Conservation (phyloP, 768 basidiomycete species). For the Termitomyces sp. region DNA sequence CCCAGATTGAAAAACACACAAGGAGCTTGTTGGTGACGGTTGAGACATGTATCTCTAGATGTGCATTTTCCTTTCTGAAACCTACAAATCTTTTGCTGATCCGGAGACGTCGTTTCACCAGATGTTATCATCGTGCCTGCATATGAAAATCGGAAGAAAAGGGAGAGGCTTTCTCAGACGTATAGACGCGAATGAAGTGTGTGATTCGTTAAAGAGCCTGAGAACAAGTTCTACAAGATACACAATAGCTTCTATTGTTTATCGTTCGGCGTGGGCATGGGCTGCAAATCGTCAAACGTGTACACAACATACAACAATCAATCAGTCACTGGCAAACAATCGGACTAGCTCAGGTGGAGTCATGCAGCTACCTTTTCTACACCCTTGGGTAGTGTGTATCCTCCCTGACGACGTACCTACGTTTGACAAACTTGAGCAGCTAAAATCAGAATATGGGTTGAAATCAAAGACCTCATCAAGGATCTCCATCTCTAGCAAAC, state of each 20-base stretch:
- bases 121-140: neutral
- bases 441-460: neutral
- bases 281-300: too few relatives aligned
- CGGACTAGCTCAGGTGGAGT: too few relatives aligned
- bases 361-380: constrained; percentile 43
- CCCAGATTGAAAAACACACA: constrained; percentile 15
- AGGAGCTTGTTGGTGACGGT: constrained; percentile 7
- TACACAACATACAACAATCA: neutral
- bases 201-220: neutral
- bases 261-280: too few relatives aligned
- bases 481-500: constrained; percentile 72
- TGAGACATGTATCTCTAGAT: constrained; percentile 8
- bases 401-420: constrained; percentile 64
- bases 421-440: neutral
- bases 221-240: neutral
- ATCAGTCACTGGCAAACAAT: neutral
- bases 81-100: constrained; percentile 5
- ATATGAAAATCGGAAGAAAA: neutral
- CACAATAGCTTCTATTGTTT: too few relatives aligned
- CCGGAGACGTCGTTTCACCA: neutral
- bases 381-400: constrained; percentile 56
- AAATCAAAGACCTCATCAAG: constrained; percentile 67
- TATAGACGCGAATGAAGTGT: neutral
- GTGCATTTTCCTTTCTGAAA: constrained; percentile 10
- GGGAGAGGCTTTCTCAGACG: neutral